Evolutionary conservation across 495 filamentous ascomycete species (phyloP), one percentile per base, ranked within the genome.

Genomic region (Penicillium manginii): DNA sequence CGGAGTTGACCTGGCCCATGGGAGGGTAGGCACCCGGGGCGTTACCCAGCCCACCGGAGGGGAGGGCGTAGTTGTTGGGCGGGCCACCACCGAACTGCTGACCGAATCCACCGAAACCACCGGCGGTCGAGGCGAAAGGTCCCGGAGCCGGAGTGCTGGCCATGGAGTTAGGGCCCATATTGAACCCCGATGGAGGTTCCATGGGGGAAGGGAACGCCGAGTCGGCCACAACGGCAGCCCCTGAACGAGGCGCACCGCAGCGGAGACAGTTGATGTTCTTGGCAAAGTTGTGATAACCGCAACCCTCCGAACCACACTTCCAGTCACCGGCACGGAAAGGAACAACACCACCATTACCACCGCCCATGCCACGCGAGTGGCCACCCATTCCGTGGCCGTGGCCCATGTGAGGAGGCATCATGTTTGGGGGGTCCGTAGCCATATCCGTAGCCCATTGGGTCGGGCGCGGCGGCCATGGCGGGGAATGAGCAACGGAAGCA

Each of bases 401-500:
- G 50, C 86, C 86, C 81, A 92, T 91, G 73, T 94, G 91, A 62
- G 88, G 88, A 33, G 88, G 84, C 74, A 91, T 88, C 89, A 93
- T 94, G 66, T 80, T 82, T 37, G 88, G 90, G 14, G 26, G 88
- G 87, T 3, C 86, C 87, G 66, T 92, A 91, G 18, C 86, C 86
- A 64, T 91, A 94, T 22, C 82, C 79, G 64, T 91, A 92, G 63
- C 87, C 86, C 74, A 89, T 86, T 46, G 85, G 80, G 64, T 88
- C 87, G 15, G 90, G 91, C 1, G 86, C 88, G 17, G 88, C 86
- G 53, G 86, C 85, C 73, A 96, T 90, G 21, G 93, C 93, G 2
- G 94, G 93, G 85, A 92, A 98, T 6, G 92, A 96, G 81, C 94
- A 98, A 60, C 94, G 91, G 86, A 98, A 98, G 76, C 94, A 98